Conservation (phyloP, 2,329 filamentous ascomycete genomes). For the Ophiocordyceps camponoti-rufipedis region DNA sequence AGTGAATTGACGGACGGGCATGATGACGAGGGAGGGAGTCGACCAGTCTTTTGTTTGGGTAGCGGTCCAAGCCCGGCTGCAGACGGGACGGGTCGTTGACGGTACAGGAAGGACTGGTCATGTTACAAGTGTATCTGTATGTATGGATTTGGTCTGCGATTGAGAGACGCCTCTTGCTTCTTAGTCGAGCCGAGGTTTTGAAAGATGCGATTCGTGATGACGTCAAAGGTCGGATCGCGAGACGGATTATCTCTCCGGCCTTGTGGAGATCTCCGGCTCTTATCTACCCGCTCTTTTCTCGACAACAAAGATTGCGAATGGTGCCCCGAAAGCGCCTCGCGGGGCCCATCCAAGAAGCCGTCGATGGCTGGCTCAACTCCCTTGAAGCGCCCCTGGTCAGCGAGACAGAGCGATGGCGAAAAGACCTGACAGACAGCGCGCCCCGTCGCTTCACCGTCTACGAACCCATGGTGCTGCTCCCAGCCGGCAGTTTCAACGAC, state of each 20-base stretch:
- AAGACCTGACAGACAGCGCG: constrained; percentile 18
- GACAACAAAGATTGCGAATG: background rate
- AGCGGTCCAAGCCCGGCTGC: background rate
- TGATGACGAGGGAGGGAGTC: background rate
- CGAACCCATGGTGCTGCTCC: constrained; percentile 41
- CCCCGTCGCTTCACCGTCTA: constrained; percentile 43
- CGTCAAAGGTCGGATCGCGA: too few relatives aligned
- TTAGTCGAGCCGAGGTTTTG: too few relatives aligned
- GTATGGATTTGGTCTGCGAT: too few relatives aligned
- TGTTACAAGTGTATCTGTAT: too few relatives aligned
- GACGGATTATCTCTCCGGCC: too few relatives aligned
- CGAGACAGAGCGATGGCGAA: constrained; percentile 3
- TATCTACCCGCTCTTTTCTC: too few relatives aligned
- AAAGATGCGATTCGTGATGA: too few relatives aligned
- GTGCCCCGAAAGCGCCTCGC: background rate
- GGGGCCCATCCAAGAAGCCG: constrained; percentile 14
- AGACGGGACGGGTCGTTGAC: too few relatives aligned
- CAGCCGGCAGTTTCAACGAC: constrained; percentile 35
- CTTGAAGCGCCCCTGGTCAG: constrained; percentile 1
- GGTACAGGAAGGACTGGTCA: too few relatives aligned
- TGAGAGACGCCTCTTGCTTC: too few relatives aligned
- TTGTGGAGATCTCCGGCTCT: too few relatives aligned
- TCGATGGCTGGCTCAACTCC: constrained; percentile 10
- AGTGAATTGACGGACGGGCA: constrained; percentile 9
- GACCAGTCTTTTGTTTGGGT: constrained; percentile 2